Evolutionary conservation across 2,329 filamentous ascomycete species (phyloP).

Genomic region (Metarhizium sp.): DNA sequence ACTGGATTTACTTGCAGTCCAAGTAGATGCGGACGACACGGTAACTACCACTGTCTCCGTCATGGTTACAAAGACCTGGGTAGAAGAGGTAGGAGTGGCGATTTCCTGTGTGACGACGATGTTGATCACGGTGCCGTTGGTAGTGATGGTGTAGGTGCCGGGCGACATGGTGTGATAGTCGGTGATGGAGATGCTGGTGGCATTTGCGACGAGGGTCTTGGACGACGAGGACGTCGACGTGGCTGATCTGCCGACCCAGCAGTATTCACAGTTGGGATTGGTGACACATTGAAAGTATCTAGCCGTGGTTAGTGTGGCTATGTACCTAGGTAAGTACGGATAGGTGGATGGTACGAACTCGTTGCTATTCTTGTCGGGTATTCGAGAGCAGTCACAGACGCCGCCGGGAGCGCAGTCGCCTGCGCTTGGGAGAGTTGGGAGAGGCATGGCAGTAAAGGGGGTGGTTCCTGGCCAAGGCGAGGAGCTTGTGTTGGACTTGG

Average conservation of each 20-base stretch:
- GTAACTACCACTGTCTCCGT: conserved; percentile 5
- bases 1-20: neutral
- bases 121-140: conserved; percentile 1
- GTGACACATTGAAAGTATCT: conserved; percentile 27
- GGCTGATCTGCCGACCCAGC: conserved; percentile 4
- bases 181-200: neutral
- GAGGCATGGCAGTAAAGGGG: neutral
- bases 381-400: conserved; percentile 18
- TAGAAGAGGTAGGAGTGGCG: neutral
- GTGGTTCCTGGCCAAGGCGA: neutral
- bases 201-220: neutral
- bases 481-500: neutral
- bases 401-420: conserved; percentile 13
- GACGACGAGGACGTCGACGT: neutral
- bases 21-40: neutral
- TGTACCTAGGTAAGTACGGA: rapidly evolving
- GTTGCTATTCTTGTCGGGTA: conserved; percentile 18
- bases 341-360: conserved; percentile 13
- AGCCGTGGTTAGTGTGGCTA: neutral
- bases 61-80: neutral
- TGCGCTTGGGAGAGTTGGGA: neutral
- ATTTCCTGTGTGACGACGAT: conserved; percentile 3
- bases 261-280: conserved; percentile 20
- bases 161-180: conserved; percentile 1
- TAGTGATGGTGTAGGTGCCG: conserved; percentile 2